A percentile compares a stretch with the other conserved stretches of the same genome.
These are phyloP conservation scores for Citrus maxima DNA, from an alignment of 345 rosid species.

Conservation along the genomic window DNA sequence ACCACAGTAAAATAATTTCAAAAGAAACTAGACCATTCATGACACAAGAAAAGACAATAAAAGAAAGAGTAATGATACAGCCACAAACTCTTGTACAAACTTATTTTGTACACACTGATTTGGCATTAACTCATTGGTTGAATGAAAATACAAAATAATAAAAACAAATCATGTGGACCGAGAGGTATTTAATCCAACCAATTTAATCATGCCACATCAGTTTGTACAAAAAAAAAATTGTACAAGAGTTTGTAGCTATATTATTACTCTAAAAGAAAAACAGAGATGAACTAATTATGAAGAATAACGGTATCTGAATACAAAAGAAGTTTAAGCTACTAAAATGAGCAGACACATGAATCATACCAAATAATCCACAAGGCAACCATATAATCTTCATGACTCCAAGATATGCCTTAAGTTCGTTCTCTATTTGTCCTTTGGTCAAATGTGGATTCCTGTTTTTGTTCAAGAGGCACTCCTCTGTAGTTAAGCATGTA, in stretches of 20 bases:
- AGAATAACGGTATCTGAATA: neutral
- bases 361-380: conserved; percentile 72
- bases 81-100: too few species aligned
- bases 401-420: conserved; percentile 73
- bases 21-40: neutral
- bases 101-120: too few species aligned
- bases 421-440: conserved; percentile 76
- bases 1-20: neutral
- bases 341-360: neutral
- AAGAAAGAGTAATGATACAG: too few species aligned
- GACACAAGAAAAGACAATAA: neutral
- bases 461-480: conserved; percentile 86
- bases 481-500: conserved; percentile 90
- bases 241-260: too few species aligned
- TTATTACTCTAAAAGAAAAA: neutral
- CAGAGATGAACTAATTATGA: neutral
- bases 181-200: too few species aligned
- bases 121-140: too few species aligned
- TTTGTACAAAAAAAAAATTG: too few species aligned
- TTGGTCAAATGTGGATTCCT: conserved; percentile 73
- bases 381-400: conserved; percentile 78
- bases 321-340: neutral
- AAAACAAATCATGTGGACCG: too few species aligned
- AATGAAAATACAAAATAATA: too few species aligned
- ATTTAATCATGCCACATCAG: too few species aligned